Evolutionary conservation across 345 rosid genomes (phyloP), one percentile per base, ranked within the genome.

Genomic region (Alliaria petiolata): DNA sequence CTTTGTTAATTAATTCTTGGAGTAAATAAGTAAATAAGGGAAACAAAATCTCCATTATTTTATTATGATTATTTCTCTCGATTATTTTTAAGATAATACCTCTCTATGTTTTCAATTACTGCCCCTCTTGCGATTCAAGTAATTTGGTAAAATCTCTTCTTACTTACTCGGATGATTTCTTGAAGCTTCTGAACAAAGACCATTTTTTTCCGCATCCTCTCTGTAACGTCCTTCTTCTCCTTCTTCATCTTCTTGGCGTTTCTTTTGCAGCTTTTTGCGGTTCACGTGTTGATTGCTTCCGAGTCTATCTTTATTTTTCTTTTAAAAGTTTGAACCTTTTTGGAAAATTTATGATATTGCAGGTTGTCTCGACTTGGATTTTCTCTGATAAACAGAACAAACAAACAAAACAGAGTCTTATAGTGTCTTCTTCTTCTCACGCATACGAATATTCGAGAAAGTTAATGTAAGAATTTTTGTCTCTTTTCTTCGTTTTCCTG

Each of bases 211-310:
- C 4, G 16, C 19, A 62, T 62, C 62, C 16, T 61, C 74, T 62
- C 45, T 68, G 51, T 75, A 62, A 68, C 74, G 44, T 75, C 74
- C 45, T 59, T 16, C 19, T 7, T 30, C n/a, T n/a, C n/a, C 65
- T 59, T 50, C 67, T 0, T 20, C 38, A 75, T 69, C 79, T 20
- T 54, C 69, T 69, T 55, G 1, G 35, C 79, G 70, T 76, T 68
- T 61, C 68, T 69, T 68, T 69, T 45, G 51, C 79, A 61, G 15
- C 51, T 52, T 75, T 74, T 75, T 60, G 55, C 42, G 74, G 63
- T 60, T 76, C 79, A 76, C 79, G 79, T 76, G 52, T 75, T 69
- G 59, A 7, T 75, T 75, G 70, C 65, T 62, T n/a, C n/a, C n/a
- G n/a, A n/a, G n/a, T n/a, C n/a, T n/a, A n/a, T n/a, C n/a, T n/a